These are phyloP conservation scores for Penicillium ochrochloron DNA, from an alignment of 495 filamentous ascomycete species.

Conservation along the genomic window DNA sequence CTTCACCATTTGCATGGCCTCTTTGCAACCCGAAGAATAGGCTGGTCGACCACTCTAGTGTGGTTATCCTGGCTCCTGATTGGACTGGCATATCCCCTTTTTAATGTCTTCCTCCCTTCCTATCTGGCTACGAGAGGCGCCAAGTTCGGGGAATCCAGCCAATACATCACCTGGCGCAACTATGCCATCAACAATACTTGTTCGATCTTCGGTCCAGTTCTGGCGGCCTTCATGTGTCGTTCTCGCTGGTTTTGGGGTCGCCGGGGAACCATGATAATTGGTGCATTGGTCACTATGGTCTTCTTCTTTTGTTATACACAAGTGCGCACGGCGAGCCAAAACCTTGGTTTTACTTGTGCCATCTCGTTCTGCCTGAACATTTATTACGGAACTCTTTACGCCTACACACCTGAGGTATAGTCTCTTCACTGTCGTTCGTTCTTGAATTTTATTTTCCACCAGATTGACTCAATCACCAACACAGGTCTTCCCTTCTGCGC, in stretches of 20 bases:
- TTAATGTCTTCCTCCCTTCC: conserved; percentile 67
- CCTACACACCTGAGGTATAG: conserved; percentile 55
- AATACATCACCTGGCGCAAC: conserved; percentile 70
- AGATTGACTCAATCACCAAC: not conserved
- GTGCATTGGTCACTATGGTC: conserved; percentile 61
- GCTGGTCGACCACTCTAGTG: conserved; percentile 63
- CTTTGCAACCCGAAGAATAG: conserved; percentile 63
- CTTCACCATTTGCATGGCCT: conserved; percentile 64
- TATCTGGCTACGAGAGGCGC: conserved; percentile 56
- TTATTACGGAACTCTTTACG: conserved; percentile 75
- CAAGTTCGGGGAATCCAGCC: conserved; percentile 44
- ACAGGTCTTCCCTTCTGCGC: conserved; percentile 60
- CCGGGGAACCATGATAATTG: conserved; percentile 69
- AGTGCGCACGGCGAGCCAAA: conserved; percentile 60
- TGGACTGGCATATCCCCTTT: conserved; percentile 70
- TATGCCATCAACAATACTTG: conserved; percentile 70
- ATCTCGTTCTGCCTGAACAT: conserved; percentile 72
- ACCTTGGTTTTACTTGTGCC: conserved; percentile 67
- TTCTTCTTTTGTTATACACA: conserved; percentile 75
- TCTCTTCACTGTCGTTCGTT: not conserved
- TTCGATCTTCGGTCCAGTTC: conserved; percentile 65
- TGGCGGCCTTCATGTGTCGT: conserved; percentile 68
- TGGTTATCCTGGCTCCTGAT: conserved; percentile 75
- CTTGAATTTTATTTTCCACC: not conserved
- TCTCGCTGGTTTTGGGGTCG: conserved; percentile 59